A percentile compares a stretch with the other conserved stretches of the same genome.
Conservation (phyloP, 768 basidiomycete species). For the Aureoboletus auriporus region DNA sequence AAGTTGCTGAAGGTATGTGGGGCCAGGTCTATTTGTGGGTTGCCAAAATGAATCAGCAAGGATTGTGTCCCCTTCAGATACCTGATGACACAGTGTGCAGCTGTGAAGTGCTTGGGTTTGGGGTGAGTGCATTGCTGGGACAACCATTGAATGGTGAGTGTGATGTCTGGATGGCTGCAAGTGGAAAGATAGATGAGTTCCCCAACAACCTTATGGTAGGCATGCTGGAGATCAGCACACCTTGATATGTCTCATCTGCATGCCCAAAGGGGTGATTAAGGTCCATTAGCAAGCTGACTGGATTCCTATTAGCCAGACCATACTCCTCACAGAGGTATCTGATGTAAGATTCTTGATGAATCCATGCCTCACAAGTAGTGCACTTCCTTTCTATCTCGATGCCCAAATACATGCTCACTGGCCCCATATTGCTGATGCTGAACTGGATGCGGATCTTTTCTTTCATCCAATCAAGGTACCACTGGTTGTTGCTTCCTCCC, state of each 20-base stretch:
- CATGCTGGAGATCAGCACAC: background rate
- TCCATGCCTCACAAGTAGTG: background rate
- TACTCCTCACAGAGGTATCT: background rate
- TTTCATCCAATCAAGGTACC: conserved; percentile 3
- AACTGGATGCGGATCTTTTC: background rate
- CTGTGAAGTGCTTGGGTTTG: background rate
- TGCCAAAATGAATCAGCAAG: background rate
- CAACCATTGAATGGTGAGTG: conserved; percentile 28
- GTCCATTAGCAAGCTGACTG: background rate
- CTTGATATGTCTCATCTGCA: background rate
- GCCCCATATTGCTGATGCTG: background rate
- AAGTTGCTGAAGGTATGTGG: conserved; percentile 19
- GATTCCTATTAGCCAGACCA: background rate
- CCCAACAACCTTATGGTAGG: background rate
- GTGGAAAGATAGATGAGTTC: conserved; percentile 18
- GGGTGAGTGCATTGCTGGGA: too few species aligned
- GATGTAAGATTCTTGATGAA: conserved; percentile 1
- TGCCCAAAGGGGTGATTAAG: background rate
- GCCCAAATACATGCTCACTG: background rate
- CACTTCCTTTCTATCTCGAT: background rate
- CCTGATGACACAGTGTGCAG: conserved; percentile 17
- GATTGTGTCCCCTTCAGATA: conserved; percentile 23
- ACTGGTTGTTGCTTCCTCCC: background rate
- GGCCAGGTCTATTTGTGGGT: background rate
- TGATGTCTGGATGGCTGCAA: conserved; percentile 34